Base-by-base conservation (phyloP, 2,329 filamentous ascomycete species). In the Cladorrhinum sp. region DNA sequence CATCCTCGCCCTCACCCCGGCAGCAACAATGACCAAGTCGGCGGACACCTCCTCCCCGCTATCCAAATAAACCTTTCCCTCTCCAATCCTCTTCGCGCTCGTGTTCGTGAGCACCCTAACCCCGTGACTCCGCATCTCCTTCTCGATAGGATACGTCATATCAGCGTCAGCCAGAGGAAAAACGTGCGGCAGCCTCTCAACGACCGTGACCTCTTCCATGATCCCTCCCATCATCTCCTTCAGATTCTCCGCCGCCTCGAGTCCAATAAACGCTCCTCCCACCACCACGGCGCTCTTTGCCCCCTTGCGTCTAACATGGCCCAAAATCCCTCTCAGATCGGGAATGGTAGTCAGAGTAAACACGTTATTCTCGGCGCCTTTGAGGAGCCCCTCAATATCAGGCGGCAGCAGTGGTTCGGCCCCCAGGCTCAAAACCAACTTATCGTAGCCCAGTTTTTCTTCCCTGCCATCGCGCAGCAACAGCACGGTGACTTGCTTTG, bases 221-320 rank as follows among this genome's bases (percentile, higher is more conserved):
- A 28, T 33, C 16, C 69, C 51, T 7, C 67, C 69, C 8, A 65
- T 58, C 8, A 65, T 58, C 5, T 39, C 9, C 12, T 57, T 48
- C 4, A 71, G 62, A 16, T 65, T 65, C 55, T 71, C 69, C 9
- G 65, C 69, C 10, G 68, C 68, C 59, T 71, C 69, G 7, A 71
- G 56, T n/a, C 69, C 69, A 33, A 71, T 70, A 57, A 69, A 70
- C 2, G 66, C 69, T 1, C 68, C 69, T 0, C 69, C 69, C 9
- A 71, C 65, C 51, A 71, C 63, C 7, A 60, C 66, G 9, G 63
- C 68, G 8, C 33, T 48, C 36, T 64, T 62, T 33, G 33, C 54
- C 7, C 36, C 39, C 30, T 64, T 48, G 24, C 39, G 50, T 3
- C 16, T 28, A 42, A 70, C 63, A 58, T 61, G 70, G 12, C 18